Base-by-base conservation (phyloP, 148 eudicot genomes). In the Vaccinium corymbosum region DNA sequence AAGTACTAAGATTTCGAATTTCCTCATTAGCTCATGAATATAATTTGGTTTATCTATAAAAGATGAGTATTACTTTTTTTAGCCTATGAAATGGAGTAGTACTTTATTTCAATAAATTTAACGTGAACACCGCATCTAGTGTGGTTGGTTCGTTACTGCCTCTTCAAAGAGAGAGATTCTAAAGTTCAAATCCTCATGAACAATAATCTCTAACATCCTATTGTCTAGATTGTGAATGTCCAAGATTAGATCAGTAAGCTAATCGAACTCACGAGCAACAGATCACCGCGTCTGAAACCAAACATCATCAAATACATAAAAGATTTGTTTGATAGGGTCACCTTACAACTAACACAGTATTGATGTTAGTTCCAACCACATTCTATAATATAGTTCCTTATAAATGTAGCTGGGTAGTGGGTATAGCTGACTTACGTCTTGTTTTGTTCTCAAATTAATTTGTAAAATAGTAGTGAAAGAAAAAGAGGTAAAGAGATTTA, bases 331-430 rank as follows among this genome's bases (percentile, higher is more conserved):
- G 38, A 38, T 1, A 1, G 22, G 38, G 77, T 73, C 22, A 42
- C 77, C 22, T 73, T 73, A 73, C 77, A 64, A 78, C 42, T 85
- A 75, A 81, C 78, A 77, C 84, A 53, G 74, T 80, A 80, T 52
- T 77, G 83, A 48, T 80, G 88, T 85, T 91, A 85, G 87, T 88
- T 85, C 84, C 80, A 89, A 85, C 88, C 81, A 81, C 85, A 85
- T 76, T 84, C 85, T 86, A 78, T 53, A 73, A 87, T 84, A 89
- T 76, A 75, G 59, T 49, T 49, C 76, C 8, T 32, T 14, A 8
- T 59, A 20, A 68, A 68, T 68, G 73, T 68, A 68, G 38, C 38
- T 68, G 73, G 17, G 38, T 68, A 27, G 38, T 68, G 35, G 73
- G 70, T 62, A 61, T 61, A 62, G 22, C 73, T 68, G 73, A 68